Base-by-base conservation (phyloP, 2,329 filamentous ascomycete species). In the Shiraia bambusicola region DNA sequence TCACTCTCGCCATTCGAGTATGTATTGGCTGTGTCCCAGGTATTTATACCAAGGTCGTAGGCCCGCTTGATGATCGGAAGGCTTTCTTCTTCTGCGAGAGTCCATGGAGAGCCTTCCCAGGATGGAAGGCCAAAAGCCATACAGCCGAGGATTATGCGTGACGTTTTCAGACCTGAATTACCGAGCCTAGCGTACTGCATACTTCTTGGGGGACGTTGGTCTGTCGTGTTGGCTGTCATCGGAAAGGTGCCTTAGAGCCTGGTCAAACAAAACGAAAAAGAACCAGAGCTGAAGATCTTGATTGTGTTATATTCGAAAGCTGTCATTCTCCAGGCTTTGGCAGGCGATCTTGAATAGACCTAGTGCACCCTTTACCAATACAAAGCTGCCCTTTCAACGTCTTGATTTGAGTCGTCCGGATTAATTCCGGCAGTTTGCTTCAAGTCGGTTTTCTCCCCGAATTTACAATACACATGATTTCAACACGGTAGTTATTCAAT, bases 21-120 rank as follows among this genome's bases (percentile, higher is more conserved):
- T 4, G 35, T 44, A 35, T 62, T 51, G 1, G 64, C 63, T 2
- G 64, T 67, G 41, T 76, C 70, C 66, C 70, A 74, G 0, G 70
- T 73, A 44, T 72, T 74, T 41, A 73, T 71, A 10, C 72, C 72
- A 2, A 47, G 39, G 25, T 73, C 69, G 24, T 63, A 74, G 2
- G 71, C 70, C 4, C 58, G 52, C 45, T 74, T 71, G 28, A 74
- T 57, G 3, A 74, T 37, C 2, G 60, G 50, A 4, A 75, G 45
- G 1, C 65, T 60, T n/a, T 69, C 60, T 11, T 66, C 59, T 41
- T 73, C 67, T 2, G 59, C 54, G 10, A 69, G 29, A n/a, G 54
- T 50, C 62, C 61, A 65, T 14, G 56, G 49, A 10, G 42, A 48
- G 7, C 44, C 43, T 26, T 28, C 38, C 57, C 57, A 62, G 8